Evolutionary conservation across 2,329 filamentous ascomycete genomes (phyloP).

Genomic region (Oidium heveae): DNA sequence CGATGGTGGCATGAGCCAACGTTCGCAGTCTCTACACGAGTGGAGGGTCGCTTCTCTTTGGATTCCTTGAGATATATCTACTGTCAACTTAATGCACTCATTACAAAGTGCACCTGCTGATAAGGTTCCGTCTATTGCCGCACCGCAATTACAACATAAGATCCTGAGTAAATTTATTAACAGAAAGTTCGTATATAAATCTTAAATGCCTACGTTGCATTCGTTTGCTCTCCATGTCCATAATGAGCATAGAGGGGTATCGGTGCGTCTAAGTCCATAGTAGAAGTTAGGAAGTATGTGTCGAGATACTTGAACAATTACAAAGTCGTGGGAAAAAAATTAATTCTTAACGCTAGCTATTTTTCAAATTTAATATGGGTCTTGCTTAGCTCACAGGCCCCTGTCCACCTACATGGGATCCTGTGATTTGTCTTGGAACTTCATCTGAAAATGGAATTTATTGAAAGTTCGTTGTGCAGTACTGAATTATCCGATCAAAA

Average conservation of each 20-base stretch:
- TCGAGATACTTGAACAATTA: too few species aligned
- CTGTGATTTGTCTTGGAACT: too few species aligned
- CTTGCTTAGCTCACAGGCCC: too few species aligned
- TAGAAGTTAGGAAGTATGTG: constrained; percentile 18
- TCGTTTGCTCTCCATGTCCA: constrained; percentile 11
- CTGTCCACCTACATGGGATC: too few species aligned
- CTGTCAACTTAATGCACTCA: constrained; percentile 83
- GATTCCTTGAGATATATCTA: constrained; percentile 80
- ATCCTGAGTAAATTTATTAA: constrained; percentile 31
- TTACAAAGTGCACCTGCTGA: constrained; percentile 74
- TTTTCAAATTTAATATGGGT: too few species aligned
- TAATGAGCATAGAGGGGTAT: constrained; percentile 21
- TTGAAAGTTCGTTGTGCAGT: too few species aligned
- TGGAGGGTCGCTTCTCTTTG: constrained; percentile 75
- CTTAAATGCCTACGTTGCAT: constrained; percentile 25
- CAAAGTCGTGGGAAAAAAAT: too few species aligned
- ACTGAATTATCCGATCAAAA: too few species aligned
- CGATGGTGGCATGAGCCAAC: constrained; percentile 68
- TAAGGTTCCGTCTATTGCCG: constrained; percentile 76
- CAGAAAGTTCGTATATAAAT: background rate
- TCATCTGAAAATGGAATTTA: too few species aligned
- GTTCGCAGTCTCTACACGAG: constrained; percentile 82
- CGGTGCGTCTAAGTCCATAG: constrained; percentile 32
- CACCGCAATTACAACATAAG: constrained; percentile 93
- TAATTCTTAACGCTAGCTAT: too few species aligned